Evolutionary conservation across 2,329 filamentous ascomycete species (phyloP).

Genomic region (Microdochium trichocladiopsis): DNA sequence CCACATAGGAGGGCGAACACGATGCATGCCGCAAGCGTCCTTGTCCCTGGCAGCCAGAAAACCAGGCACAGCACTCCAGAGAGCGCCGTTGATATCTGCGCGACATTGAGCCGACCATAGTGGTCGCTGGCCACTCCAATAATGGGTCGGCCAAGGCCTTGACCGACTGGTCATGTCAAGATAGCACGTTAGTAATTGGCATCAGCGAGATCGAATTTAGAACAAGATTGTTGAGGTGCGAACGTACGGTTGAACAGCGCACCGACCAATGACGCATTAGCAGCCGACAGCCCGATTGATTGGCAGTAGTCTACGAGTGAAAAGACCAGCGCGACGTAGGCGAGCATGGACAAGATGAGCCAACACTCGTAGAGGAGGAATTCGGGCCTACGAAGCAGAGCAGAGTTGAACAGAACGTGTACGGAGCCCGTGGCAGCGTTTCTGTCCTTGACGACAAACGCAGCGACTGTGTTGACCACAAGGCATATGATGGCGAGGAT

Average conservation of each 20-base stretch:
- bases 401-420: slow-evolving; percentile 58
- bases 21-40: slow-evolving; percentile 56
- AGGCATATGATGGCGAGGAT: slow-evolving; percentile 35
- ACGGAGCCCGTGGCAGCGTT: slow-evolving; percentile 64
- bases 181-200: slow-evolving; percentile 4
- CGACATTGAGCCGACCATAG: slow-evolving; percentile 68
- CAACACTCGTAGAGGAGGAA: slow-evolving; percentile 60
- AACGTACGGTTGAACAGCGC: slow-evolving; percentile 61
- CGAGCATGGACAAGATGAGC: slow-evolving; percentile 65
- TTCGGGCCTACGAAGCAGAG: slow-evolving; percentile 53
- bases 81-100: slow-evolving; percentile 55
- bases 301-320: slow-evolving; percentile 67
- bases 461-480: slow-evolving; percentile 47
- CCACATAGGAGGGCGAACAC: slow-evolving; percentile 64
- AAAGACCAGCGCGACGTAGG: slow-evolving; percentile 72
- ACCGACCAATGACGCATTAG: slow-evolving; percentile 64
- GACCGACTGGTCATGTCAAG: slow-evolving; percentile 31
- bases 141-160: slow-evolving; percentile 61
- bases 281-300: slow-evolving; percentile 57
- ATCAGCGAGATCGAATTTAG: not conserved
- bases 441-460: slow-evolving; percentile 60
- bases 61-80: slow-evolving; percentile 59
- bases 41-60: slow-evolving; percentile 66
- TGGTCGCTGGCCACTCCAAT: slow-evolving; percentile 68
- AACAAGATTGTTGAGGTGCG: slow-evolving; percentile 12